Conservation (phyloP, 2,329 filamentous ascomycete species). For the Colletotrichum agaves region DNA sequence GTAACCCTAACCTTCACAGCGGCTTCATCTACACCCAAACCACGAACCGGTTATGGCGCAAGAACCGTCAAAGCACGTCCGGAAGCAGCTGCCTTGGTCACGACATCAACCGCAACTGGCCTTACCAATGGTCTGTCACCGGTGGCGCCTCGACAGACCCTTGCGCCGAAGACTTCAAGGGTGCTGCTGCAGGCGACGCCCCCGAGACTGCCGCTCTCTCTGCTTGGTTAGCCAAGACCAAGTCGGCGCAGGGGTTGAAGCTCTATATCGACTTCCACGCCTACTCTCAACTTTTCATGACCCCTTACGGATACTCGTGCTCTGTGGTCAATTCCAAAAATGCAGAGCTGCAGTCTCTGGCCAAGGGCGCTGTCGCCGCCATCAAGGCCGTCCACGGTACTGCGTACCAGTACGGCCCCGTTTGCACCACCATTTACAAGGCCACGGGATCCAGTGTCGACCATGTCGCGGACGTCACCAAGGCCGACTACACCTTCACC, state of each 20-base stretch:
- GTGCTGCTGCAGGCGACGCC: constrained; percentile 49
- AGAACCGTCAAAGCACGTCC: constrained; percentile 55
- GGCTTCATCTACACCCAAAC: constrained; percentile 65
- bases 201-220: constrained; percentile 58
- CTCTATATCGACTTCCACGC: constrained; percentile 70
- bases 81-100: constrained; percentile 52
- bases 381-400: constrained; percentile 57
- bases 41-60: constrained; percentile 63
- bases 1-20: constrained; percentile 28
- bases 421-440: constrained; percentile 71
- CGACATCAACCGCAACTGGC: constrained; percentile 65
- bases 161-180: constrained; percentile 55
- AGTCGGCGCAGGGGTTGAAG: constrained; percentile 55
- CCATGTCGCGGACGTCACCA: constrained; percentile 55
- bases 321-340: constrained; percentile 56
- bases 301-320: constrained; percentile 70
- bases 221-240: constrained; percentile 41
- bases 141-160: constrained; percentile 57
- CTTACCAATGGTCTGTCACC: constrained; percentile 55
- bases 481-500: constrained; percentile 54
- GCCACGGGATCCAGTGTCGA: constrained; percentile 60
- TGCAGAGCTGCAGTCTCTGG: constrained; percentile 59
- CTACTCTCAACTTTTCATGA: constrained; percentile 63
- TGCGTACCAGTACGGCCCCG: constrained; percentile 58
- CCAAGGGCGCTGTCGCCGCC: constrained; percentile 59